Evolutionary conservation across 345 rosid species (phyloP).

Genomic region (Pistacia atlantica): DNA sequence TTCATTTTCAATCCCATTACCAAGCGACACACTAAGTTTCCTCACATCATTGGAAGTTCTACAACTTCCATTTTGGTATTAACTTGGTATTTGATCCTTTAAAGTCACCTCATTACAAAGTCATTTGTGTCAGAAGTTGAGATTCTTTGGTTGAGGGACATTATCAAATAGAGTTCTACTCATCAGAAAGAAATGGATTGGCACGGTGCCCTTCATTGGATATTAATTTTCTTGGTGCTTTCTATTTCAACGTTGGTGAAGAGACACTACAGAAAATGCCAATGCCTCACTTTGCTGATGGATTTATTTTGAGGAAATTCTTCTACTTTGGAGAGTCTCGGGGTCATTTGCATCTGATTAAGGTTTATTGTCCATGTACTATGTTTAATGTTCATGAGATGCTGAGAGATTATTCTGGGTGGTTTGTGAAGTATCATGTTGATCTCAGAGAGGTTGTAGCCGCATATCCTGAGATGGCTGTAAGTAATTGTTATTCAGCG

Average conservation of each 20-base stretch:
- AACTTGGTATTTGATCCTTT: no score
- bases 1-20: no score
- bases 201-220: conserved; percentile 40
- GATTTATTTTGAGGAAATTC: background rate
- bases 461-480: conserved; percentile 36
- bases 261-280: conserved; percentile 34
- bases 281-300: conserved; percentile 23
- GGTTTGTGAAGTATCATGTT: conserved; percentile 41
- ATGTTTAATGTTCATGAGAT: conserved; percentile 36
- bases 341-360: conserved; percentile 30
- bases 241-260: conserved; percentile 29
- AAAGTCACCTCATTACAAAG: background rate
- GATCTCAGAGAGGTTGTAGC: conserved; percentile 32
- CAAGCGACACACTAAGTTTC: no score
- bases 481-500: background rate
- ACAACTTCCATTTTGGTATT: no score
- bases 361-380: conserved; percentile 23
- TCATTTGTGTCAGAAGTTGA: conserved; percentile 5
- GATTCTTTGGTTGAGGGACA: background rate
- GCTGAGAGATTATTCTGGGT: conserved; percentile 31
- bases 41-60: no score
- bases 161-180: background rate
- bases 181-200: conserved; percentile 10
- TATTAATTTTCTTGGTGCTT: conserved; percentile 3
- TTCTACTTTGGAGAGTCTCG: conserved; percentile 30